Evolutionary conservation across 768 basidiomycete genomes (phyloP).

Genomic region (Leucogyrophana mollusca): DNA sequence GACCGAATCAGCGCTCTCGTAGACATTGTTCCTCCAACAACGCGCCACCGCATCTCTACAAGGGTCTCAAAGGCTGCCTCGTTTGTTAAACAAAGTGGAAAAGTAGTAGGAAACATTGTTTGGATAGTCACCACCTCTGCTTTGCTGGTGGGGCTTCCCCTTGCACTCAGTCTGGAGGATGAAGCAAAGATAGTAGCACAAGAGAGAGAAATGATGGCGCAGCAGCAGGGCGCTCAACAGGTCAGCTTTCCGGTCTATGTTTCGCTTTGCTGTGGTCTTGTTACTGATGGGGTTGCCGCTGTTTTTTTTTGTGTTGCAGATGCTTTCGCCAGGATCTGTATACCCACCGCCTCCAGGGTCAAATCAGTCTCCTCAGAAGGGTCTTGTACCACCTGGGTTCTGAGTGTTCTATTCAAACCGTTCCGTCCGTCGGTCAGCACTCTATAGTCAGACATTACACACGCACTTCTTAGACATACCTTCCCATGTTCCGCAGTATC

Average conservation of each 20-base stretch:
- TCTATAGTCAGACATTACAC: conserved; percentile 7
- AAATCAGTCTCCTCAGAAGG: conserved; percentile 39
- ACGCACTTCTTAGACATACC: conserved; percentile 11
- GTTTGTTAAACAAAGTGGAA: conserved; percentile 65
- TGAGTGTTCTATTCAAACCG: conserved; percentile 32
- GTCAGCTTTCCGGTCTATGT: conserved; percentile 40
- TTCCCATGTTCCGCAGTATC: conserved; percentile 14
- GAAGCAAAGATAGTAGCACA: conserved; percentile 93
- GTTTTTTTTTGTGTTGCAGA: conserved; percentile 43
- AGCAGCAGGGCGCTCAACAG: conserved; percentile 91
- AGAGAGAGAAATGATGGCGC: conserved; percentile 91
- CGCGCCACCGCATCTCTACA: conserved; percentile 72
- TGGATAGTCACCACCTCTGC: conserved; percentile 96
- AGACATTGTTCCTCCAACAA: conserved; percentile 93
- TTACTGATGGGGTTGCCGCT: conserved; percentile 9
- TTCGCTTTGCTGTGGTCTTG: not conserved
- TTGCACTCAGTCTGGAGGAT: conserved; percentile 92
- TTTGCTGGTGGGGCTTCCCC: conserved; percentile 88
- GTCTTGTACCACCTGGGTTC: conserved; percentile 84
- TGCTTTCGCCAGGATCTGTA: conserved; percentile 63
- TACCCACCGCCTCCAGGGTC: conserved; percentile 50
- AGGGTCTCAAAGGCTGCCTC: conserved; percentile 58
- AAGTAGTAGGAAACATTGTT: conserved; percentile 81
- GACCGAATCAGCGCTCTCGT: conserved; percentile 90
- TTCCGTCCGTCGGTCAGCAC: conserved; percentile 5